Evolutionary conservation across 2,329 filamentous ascomycete species (phyloP), one percentile per base, ranked within the genome.

Genomic region (Aspergillus piperis): DNA sequence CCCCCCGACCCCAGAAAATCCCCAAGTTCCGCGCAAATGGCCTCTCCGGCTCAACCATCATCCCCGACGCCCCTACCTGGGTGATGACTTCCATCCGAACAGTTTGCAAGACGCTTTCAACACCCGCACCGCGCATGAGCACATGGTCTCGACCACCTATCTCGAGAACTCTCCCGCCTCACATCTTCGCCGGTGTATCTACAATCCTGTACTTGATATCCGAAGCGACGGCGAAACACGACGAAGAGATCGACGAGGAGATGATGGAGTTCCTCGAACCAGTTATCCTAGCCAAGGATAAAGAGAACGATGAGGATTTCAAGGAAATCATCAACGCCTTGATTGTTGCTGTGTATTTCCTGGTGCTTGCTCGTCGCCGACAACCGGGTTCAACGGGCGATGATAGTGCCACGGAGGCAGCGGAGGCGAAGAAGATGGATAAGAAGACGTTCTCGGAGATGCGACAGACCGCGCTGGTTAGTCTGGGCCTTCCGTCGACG

Each of bases 131-230:
- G 6, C 68, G 71, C 15, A 74, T 71, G 59, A 74, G 68, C 30
- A 68, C 72, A 21, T 73, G 69, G 70, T 77, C 75, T 8, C 71
- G 75, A 8, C 74, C 73, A 21, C 70, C 74, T 8, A 72, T 78
- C 3, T 78, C 76, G 1, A 66, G 72, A 27, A 81, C 80, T 3
- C 83, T 92, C 3, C 86, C 86, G 0, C 89, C 90, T 0, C 90
- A 92, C 57, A 84, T 96, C 0, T 85, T 91, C 52, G 88, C 90
- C 0, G 92, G 90, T 1, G 82, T 92, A 54, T 88, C 80, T 25
- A 82, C 80, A 3, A 89, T 80, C 77, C 68, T 83, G 49, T 86
- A 84, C 39, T 66, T 77, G 36, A 68, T 76, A 11, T 68, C 70
- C 13, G 65, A 74, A 78, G 50, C 77, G 75, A 53, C 77, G 75